Evolutionary conservation across 495 filamentous ascomycete species (phyloP), one percentile per base, ranked within the genome.

Genomic region (Aspergillus nidulans): DNA sequence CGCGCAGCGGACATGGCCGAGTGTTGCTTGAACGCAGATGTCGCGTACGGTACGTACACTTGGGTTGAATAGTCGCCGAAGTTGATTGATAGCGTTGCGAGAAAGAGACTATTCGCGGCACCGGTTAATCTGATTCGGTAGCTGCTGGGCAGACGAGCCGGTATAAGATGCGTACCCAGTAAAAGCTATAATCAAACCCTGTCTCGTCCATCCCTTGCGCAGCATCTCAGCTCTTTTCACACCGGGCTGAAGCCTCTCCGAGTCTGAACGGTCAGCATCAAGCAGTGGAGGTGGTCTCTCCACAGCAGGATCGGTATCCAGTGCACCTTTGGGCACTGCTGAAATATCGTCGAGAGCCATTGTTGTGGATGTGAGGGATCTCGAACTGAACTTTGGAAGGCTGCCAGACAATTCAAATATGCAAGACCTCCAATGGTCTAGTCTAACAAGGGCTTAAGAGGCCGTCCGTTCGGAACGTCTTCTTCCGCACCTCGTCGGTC

Each of bases 1-100:
- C 58, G 53, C 3, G 60, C 63, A 10, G 63, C 60, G 20, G 58
- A 60, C 63, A 66, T 63, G 13, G 60, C 60, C 4, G 63, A 66
- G 30, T 66, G 63, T 25, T 63, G 58, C 30, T 60, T 63, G 50
- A 66, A 66, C 6, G 58, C 43, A 26, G 58, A 61, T 7, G 60
- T 66, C 15, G 60, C 61, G 23, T 63, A 66, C 3, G 63, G 41
- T 1, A 40, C 54, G 39, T 63, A 63, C 6, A 66, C 60, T 13
- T 63, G 60, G 20, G 58, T 61, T 10, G 58, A 58, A 18, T 66
- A 66, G 24, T 66, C 63, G 9, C 56, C 58, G 13, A 66, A 58
- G 34, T 63, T 63, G 51, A 63, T 63, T 3, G 53, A 53, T 8
- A 66, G 56, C 3, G 63, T 66, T n/a, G 60, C 57, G 16, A 63